Conservation (phyloP, 1,139 yeast genomes). For the Nematodospora anomalae region DNA sequence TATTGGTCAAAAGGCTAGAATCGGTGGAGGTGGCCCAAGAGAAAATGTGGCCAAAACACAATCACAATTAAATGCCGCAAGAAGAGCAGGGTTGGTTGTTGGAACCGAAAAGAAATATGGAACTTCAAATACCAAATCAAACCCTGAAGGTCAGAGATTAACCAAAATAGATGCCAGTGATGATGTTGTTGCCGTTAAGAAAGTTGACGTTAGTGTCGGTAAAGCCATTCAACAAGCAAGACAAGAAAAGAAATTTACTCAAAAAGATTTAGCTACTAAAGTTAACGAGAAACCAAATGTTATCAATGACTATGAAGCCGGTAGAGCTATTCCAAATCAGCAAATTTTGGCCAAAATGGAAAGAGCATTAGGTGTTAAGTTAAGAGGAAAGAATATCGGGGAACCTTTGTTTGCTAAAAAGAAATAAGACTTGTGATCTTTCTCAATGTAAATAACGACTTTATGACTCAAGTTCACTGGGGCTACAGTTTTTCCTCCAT, state of each 20-base stretch:
- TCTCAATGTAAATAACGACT: background rate
- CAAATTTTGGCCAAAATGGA: constrained; percentile 90
- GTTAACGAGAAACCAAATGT: constrained; percentile 95
- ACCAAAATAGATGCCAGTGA: constrained; percentile 92
- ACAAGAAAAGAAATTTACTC: constrained; percentile 85
- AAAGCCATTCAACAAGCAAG: constrained; percentile 84
- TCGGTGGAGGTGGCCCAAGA: constrained; percentile 88
- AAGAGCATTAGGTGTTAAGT: constrained; percentile 89
- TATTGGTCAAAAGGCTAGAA: constrained; percentile 85
- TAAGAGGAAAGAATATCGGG: constrained; percentile 95
- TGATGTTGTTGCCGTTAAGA: constrained; percentile 91
- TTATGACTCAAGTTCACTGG: background rate
- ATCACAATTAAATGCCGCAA: constrained; percentile 85
- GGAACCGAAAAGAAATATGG: constrained; percentile 93
- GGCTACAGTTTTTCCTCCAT: background rate
- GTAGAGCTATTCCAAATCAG: constrained; percentile 95
- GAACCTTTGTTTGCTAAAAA: constrained; percentile 81
- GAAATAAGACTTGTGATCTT: constrained; percentile 23
- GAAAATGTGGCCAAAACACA: constrained; percentile 77
- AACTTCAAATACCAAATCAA: constrained; percentile 60
- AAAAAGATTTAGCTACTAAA: constrained; percentile 93
- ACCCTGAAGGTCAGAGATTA: constrained; percentile 92
- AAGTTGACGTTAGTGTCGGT: constrained; percentile 81
- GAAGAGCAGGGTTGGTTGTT: constrained; percentile 85
- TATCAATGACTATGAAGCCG: constrained; percentile 95